Percentiles rank a stretch among this genome's conserved stretches.
Conservation (phyloP, 2,329 filamentous ascomycete genomes). For the Cytospora piceae region DNA sequence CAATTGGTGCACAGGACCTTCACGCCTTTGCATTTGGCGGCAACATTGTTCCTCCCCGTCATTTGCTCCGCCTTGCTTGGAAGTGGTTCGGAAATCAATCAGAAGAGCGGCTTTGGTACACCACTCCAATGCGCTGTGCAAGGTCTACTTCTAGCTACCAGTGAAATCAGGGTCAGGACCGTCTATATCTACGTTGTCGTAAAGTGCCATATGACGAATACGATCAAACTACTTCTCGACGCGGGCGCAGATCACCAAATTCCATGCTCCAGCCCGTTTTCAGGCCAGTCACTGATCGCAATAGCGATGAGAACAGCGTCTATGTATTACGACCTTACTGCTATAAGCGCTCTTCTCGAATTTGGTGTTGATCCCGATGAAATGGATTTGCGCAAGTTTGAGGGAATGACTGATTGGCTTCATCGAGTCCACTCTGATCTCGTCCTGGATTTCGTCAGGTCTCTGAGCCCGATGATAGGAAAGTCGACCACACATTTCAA, state of each 20-base stretch:
- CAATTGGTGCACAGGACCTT: background rate
- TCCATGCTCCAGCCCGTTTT: background rate
- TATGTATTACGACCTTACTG: background rate
- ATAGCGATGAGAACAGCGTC: background rate
- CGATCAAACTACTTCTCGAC: background rate
- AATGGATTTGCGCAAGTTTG: background rate
- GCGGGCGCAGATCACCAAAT: background rate
- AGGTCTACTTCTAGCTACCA: background rate
- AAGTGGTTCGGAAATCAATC: background rate
- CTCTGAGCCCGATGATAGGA: background rate
- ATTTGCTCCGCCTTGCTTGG: background rate
- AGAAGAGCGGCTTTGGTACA: background rate
- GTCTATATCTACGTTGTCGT: no score
- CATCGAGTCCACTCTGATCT: no score
- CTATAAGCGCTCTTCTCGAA: background rate
- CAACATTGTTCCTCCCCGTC: background rate
- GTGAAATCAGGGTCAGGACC: no score
- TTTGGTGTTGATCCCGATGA: background rate
- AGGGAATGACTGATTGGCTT: no score
- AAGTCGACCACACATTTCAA: background rate
- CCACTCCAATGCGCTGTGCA: conserved; percentile 9
- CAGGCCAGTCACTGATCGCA: background rate
- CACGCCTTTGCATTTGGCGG: conserved; percentile 14
- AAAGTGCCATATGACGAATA: background rate
- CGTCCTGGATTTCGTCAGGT: background rate